Percentiles rank a stretch among this genome's conserved stretches.
Conservation (phyloP, 768 basidiomycete species). For the Rickenella mellea region DNA sequence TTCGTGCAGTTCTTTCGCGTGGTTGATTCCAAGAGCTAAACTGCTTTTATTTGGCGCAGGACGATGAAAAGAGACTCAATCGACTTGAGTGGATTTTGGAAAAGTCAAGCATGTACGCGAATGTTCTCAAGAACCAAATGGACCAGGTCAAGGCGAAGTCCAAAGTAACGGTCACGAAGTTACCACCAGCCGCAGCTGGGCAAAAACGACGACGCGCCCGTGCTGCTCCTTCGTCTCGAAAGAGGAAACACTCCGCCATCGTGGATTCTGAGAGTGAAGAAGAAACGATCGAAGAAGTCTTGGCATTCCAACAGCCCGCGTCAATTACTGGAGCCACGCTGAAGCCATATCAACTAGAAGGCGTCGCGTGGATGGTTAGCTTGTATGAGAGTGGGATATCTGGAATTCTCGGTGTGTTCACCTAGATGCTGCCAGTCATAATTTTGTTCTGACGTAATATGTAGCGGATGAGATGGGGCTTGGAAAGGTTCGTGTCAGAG, state of each 20-base stretch:
- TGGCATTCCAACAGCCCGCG: conserved; percentile 59
- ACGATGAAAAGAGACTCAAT: conserved; percentile 36
- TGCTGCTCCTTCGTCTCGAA: conserved; percentile 5
- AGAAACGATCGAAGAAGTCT: conserved; percentile 8
- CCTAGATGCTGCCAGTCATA: neutral
- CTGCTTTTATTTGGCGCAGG: conserved; percentile 23
- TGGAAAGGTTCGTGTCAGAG: conserved; percentile 48
- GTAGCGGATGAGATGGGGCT: conserved; percentile 93
- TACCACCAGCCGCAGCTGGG: conserved; percentile 8
- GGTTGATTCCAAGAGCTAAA: neutral
- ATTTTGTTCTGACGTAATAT: conserved; percentile 16
- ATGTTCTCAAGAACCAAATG: conserved; percentile 65
- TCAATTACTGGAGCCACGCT: conserved; percentile 79
- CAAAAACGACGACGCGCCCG: neutral
- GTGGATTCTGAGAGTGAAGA: conserved; percentile 11
- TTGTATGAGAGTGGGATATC: conserved; percentile 79
- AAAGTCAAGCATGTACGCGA: conserved; percentile 69
- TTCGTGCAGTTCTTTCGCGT: neutral
- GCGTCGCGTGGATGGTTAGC: conserved; percentile 91
- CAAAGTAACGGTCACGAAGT: conserved; percentile 13
- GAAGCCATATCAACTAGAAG: conserved; percentile 88
- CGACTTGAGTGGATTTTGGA: conserved; percentile 62
- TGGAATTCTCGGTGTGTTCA: conserved; percentile 57
- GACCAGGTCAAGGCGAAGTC: conserved; percentile 37
- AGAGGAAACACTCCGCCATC: conserved; percentile 7